Conservation (phyloP, 768 basidiomycete species). For the Suillus subalutaceus region DNA sequence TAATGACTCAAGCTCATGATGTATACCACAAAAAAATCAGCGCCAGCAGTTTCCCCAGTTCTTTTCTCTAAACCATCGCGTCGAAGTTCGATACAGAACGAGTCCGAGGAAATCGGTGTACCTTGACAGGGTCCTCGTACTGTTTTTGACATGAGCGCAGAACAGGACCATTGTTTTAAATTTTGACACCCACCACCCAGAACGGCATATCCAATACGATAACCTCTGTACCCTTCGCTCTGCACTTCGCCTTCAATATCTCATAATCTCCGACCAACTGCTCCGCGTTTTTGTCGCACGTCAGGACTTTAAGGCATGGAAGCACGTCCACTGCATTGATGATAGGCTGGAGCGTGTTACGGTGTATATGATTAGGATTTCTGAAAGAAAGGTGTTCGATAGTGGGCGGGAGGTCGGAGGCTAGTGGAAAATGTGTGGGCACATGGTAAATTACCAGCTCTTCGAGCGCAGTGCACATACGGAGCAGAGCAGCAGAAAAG, state of each 20-base stretch:
- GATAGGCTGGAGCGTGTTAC: constrained; percentile 30
- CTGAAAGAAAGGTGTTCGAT: constrained; percentile 45
- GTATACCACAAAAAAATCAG: not conserved
- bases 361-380: constrained; percentile 11
- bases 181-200: constrained; percentile 38
- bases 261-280: constrained; percentile 23
- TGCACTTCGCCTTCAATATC: constrained; percentile 31
- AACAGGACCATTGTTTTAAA: not conserved
- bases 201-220: constrained; percentile 31
- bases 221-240: constrained; percentile 27
- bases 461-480: constrained; percentile 39
- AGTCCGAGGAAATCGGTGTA: constrained; percentile 40
- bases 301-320: constrained; percentile 40
- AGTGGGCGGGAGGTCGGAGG: constrained; percentile 34
- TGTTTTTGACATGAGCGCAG: constrained; percentile 16
- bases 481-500: constrained; percentile 36
- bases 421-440: constrained; percentile 36
- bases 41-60: not conserved
- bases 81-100: constrained; percentile 41
- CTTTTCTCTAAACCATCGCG: constrained; percentile 31
- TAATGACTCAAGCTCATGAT: not conserved
- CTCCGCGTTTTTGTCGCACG: constrained; percentile 32
- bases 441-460: constrained; percentile 44
- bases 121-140: constrained; percentile 42
- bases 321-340: constrained; percentile 35